Evolutionary conservation across 768 basidiomycete species (phyloP).

Genomic region (Hortiboletus flavorubellus): DNA sequence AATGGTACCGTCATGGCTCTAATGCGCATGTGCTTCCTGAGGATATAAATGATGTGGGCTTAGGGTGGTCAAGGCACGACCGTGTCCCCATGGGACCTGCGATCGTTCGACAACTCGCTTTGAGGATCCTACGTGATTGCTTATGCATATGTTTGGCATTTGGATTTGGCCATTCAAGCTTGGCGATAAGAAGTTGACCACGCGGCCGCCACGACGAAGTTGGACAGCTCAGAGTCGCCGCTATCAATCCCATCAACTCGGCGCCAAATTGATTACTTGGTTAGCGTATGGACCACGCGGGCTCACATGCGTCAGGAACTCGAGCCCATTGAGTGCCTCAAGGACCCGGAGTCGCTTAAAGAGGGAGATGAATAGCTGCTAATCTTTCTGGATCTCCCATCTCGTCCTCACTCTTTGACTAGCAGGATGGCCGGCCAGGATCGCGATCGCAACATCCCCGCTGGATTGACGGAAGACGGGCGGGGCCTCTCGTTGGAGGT

Average conservation of each 20-base stretch:
- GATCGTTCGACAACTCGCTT: neutral
- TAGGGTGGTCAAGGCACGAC: neutral
- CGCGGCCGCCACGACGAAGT: too few relatives aligned
- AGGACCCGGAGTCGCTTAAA: constrained; percentile 3
- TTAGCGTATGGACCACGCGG: neutral
- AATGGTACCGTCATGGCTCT: neutral
- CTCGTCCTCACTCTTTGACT: neutral
- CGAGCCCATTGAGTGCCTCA: neutral
- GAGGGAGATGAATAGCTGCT: neutral
- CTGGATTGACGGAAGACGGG: constrained; percentile 13
- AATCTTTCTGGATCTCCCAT: neutral
- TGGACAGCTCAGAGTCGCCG: too few relatives aligned
- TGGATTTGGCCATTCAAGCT: neutral
- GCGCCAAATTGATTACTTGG: neutral
- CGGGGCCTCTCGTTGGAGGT: neutral
- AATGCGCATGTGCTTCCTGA: neutral
- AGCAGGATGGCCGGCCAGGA: constrained; percentile 11
- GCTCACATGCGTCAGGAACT: neutral
- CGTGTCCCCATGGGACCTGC: neutral
- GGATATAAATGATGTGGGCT: neutral
- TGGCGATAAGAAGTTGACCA: neutral
- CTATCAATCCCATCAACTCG: neutral
- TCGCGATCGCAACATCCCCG: constrained; percentile 7
- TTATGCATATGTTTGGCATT: neutral
- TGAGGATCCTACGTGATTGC: neutral